phyloP scores from a whole-genome alignment of 2,329 filamentous ascomycete species.

The Fusarium humuli region DNA sequence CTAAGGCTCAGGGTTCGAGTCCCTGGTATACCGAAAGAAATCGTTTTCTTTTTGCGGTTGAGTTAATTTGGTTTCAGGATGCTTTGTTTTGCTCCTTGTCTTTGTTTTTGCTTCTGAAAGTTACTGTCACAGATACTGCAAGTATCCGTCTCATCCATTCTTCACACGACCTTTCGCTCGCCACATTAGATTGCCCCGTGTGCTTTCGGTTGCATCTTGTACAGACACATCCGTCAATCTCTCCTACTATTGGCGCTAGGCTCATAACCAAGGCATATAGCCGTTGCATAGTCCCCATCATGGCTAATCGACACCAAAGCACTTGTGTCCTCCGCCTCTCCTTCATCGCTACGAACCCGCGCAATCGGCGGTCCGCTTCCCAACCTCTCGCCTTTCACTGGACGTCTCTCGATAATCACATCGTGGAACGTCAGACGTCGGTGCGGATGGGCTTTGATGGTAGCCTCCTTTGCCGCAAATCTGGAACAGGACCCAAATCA shows the following conservation, averaged over 20 bases:
- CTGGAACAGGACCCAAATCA: constrained; percentile 50
- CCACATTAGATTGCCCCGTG: neutral
- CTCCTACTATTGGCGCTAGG: neutral
- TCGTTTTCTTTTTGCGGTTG: neutral
- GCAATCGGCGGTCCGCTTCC: constrained; percentile 59
- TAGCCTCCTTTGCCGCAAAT: constrained; percentile 81
- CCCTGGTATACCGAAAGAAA: constrained; percentile 48
- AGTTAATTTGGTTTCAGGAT: neutral
- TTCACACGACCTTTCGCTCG: neutral
- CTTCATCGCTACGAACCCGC: constrained; percentile 52
- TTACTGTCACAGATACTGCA: neutral
- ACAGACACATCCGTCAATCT: neutral
- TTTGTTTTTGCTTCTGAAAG: neutral
- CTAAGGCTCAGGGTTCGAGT: constrained; percentile 57
- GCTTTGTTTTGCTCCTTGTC: constrained; percentile 11
- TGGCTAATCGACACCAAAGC: constrained; percentile 87
- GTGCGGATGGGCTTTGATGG: constrained; percentile 76
- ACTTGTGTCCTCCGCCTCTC: constrained; percentile 58
- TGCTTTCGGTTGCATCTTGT: neutral
- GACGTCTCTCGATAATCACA: constrained; percentile 59
- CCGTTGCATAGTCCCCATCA: constrained; percentile 84
- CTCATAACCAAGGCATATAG: constrained; percentile 69
- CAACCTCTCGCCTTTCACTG: constrained; percentile 41
- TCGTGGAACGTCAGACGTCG: constrained; percentile 71
- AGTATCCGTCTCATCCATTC: neutral